Percentiles rank a stretch among this genome's conserved stretches.
Conservation (phyloP, 2,329 filamentous ascomycete species). For the Apiospora sp. region DNA sequence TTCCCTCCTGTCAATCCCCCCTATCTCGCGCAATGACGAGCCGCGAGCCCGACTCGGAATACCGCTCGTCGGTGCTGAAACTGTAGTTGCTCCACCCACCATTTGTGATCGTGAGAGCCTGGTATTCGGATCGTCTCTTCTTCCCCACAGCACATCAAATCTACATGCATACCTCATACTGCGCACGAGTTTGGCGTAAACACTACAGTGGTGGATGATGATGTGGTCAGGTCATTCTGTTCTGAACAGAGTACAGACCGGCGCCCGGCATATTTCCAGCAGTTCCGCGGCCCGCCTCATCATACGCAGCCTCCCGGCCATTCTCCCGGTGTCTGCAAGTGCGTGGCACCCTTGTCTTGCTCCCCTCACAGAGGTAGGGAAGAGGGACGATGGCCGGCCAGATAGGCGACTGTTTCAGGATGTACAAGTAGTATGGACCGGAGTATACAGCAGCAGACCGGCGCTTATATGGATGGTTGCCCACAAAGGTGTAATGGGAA, state of each 20-base stretch:
- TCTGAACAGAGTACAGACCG: not conserved
- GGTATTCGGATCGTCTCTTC: slow-evolving; percentile 24
- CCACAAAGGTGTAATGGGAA: not conserved
- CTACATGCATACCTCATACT: not conserved
- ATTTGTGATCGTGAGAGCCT: slow-evolving; percentile 22
- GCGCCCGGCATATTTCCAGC: not conserved
- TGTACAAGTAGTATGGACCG: slow-evolving; percentile 6
- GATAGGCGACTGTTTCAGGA: slow-evolving; percentile 20
- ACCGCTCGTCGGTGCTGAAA: slow-evolving; percentile 22
- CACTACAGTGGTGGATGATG: not conserved
- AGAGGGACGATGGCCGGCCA: not conserved
- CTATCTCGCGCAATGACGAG: not conserved
- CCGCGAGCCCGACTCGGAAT: slow-evolving; percentile 15
- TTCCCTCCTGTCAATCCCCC: slow-evolving; percentile 12
- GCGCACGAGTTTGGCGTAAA: not conserved
- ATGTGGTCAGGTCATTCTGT: not conserved
- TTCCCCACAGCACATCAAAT: slow-evolving; percentile 23
- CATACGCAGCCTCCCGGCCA: not conserved
- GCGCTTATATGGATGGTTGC: slow-evolving; percentile 18
- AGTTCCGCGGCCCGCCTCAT: slow-evolving; percentile 6
- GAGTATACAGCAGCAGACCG: not conserved
- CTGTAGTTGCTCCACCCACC: slow-evolving; percentile 19
- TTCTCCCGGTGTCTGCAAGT: not conserved
- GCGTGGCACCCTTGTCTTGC: slow-evolving; percentile 1
- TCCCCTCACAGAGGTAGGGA: not conserved